These are phyloP conservation scores for Dillenia turbinata DNA, from an alignment of 164 flowering plant species.

Conservation along the genomic window DNA sequence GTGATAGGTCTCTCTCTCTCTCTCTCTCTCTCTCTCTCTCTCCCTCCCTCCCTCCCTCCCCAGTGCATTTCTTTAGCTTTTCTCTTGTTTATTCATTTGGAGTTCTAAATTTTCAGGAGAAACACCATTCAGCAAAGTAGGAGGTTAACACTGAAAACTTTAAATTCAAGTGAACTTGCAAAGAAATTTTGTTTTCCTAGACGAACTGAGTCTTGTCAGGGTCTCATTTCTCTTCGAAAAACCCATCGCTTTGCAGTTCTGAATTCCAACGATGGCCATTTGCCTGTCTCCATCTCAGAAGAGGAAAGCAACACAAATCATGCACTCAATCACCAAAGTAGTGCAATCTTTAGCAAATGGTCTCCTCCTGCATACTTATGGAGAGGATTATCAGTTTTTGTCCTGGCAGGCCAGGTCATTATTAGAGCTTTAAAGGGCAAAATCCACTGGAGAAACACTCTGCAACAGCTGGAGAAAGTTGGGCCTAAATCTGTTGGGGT, in stretches of 20 bases:
- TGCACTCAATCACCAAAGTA: conserved; percentile 19
- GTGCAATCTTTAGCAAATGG: conserved; percentile 51
- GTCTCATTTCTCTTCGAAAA: conserved; percentile 2
- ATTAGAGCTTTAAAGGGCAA: conserved; percentile 54
- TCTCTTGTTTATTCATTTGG: neutral
- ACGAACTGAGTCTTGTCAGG: conserved; percentile 11
- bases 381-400: conserved; percentile 71
- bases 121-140: conserved; percentile 7
- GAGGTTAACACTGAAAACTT: conserved; percentile 8
- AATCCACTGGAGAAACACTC: conserved; percentile 78
- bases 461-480: conserved; percentile 83
- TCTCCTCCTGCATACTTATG: conserved; percentile 75
- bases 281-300: conserved; percentile 28
- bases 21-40: conserved; percentile 16
- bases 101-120: conserved; percentile 23
- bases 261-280: conserved; percentile 35
- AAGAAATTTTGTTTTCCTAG: conserved; percentile 10
- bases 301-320: conserved; percentile 28
- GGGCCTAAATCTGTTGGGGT: conserved; percentile 92
- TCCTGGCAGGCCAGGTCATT: conserved; percentile 83
- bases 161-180: neutral
- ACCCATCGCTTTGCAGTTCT: conserved; percentile 24
- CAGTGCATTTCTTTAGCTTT: too few relatives aligned
- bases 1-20: conserved; percentile 26
- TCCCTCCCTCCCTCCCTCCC: neutral